Evolutionary conservation across 306 rosid species (phyloP).

Genomic region (Medicago ruthenica): DNA sequence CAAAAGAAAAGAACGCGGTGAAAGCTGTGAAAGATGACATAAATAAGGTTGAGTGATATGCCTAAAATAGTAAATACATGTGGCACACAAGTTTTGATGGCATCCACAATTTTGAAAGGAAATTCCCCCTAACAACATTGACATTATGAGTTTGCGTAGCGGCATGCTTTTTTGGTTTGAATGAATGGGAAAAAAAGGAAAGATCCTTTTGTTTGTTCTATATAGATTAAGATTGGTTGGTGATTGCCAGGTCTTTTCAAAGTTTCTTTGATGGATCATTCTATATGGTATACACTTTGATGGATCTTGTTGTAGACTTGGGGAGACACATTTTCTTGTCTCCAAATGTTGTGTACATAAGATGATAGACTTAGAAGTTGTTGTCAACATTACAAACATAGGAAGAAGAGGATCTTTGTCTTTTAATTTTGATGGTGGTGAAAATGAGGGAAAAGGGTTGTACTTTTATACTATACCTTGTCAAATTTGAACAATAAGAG

Average conservation of each 20-base stretch:
- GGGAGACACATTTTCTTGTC: constrained; percentile 54
- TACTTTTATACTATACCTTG: constrained; percentile 52
- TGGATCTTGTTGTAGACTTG: constrained; percentile 62
- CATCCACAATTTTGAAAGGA: constrained; percentile 64
- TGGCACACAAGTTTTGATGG: constrained; percentile 44
- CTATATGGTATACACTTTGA: constrained; percentile 43
- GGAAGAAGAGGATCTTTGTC: constrained; percentile 31
- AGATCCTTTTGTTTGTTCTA: constrained; percentile 59
- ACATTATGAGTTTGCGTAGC: constrained; percentile 50
- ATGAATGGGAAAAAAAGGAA: constrained; percentile 50
- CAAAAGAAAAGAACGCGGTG: constrained; percentile 62
- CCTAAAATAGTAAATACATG: constrained; percentile 40
- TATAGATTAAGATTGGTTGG: constrained; percentile 57
- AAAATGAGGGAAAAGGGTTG: constrained; percentile 40
- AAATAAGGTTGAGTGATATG: constrained; percentile 41
- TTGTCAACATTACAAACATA: constrained; percentile 39
- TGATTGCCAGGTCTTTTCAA: constrained; percentile 50
- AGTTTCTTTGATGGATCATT: constrained; percentile 55
- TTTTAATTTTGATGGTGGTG: constrained; percentile 28
- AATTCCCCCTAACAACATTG: constrained; percentile 48
- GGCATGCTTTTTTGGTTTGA: constrained; percentile 54
- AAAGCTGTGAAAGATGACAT: constrained; percentile 57
- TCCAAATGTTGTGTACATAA: constrained; percentile 70
- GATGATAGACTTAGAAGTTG: constrained; percentile 45
- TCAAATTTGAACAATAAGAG: constrained; percentile 66